Base-by-base conservation (phyloP, 2,329 filamentous ascomycete genomes). In the Lachnum nothofagi region DNA sequence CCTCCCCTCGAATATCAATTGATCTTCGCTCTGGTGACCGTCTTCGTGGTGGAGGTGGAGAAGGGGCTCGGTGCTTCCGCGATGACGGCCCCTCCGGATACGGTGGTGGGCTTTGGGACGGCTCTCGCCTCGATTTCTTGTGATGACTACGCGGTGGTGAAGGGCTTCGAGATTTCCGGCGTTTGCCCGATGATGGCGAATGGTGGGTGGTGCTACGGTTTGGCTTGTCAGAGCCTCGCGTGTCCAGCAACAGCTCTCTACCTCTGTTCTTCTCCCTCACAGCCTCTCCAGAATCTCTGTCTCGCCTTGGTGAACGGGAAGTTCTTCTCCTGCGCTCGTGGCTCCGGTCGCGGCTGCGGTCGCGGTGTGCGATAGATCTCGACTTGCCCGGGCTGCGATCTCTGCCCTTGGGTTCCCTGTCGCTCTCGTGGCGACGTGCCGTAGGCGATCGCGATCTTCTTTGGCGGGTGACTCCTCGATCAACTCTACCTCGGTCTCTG, bases 401-500 rank as follows among this genome's bases (percentile, higher is more conserved):
- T 54, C 60, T 57, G 19, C 48, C 38, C 46, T 62, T 65, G 46
- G 55, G 40, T 43, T 61, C 60, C 52, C 61, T 60, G 39, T 64
- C 64, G 54, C 50, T 60, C 49, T 68, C 63, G 49, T 55, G 57
- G 56, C 66, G 61, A 58, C 61, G 62, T 60, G 63, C 53, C 50
- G 54, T 56, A 43, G 66, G 63, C 45, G 66, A 68, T 56, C 62
- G 63, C 51, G 66, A 67, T 63, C 64, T 62, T 60, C 60, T 63
- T 42, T 58, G 50, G 41, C 59, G 60, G 57, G 58, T 58, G 47
- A 63, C 61, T 62, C 67, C 65, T 63, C 67, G 64, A 65, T 67
- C 66, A 54, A 66, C 63, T 67, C 67, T 65, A 56, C 67, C 66
- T 66, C 67, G 64, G 53, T 69, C 67, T 69, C 67, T 68, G 60